These are phyloP conservation scores for Breviolum minutum DNA, from an alignment of 73 alveolate species.

Conservation along the genomic window DNA sequence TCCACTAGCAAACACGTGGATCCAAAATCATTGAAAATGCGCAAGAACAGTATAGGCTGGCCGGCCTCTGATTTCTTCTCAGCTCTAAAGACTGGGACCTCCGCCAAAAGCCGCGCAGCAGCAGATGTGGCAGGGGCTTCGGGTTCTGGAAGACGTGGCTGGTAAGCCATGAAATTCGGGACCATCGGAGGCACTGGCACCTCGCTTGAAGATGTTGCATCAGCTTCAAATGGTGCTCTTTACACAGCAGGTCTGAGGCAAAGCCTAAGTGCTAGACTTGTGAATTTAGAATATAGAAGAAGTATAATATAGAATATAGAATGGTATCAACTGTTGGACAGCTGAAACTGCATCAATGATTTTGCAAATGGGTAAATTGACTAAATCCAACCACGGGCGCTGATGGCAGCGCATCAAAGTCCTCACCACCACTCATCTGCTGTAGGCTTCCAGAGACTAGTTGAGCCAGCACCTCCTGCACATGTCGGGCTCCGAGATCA, in stretches of 20 bases:
- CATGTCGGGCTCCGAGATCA: conserved; percentile 35
- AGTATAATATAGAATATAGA: too few relatives aligned
- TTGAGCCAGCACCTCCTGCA: conserved; percentile 91
- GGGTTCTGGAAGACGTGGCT: background rate
- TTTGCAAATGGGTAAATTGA: too few relatives aligned
- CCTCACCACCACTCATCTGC: conserved; percentile 15
- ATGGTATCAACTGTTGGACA: too few relatives aligned
- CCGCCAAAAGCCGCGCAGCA: conserved; percentile 19
- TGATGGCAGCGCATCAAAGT: conserved; percentile 15
- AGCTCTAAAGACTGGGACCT: conserved; percentile 54
- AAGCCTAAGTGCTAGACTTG: too few relatives aligned
- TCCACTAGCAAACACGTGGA: too few relatives aligned
- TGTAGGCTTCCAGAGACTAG: conserved; percentile 20
- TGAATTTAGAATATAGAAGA: too few relatives aligned
- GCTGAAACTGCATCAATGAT: too few relatives aligned
- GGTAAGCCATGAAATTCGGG: conserved; percentile 25
- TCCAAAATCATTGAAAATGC: too few relatives aligned
- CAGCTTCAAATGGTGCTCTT: too few relatives aligned
- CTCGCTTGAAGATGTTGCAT: background rate
- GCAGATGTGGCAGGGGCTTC: conserved; percentile 2
- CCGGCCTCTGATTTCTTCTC: conserved; percentile 51
- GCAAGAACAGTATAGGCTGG: too few relatives aligned
- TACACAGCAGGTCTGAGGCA: too few relatives aligned
- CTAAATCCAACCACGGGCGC: background rate
- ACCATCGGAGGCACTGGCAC: conserved; percentile 32